Evolutionary conservation across 768 basidiomycete genomes (phyloP).

Genomic region (Suillus subaureus): DNA sequence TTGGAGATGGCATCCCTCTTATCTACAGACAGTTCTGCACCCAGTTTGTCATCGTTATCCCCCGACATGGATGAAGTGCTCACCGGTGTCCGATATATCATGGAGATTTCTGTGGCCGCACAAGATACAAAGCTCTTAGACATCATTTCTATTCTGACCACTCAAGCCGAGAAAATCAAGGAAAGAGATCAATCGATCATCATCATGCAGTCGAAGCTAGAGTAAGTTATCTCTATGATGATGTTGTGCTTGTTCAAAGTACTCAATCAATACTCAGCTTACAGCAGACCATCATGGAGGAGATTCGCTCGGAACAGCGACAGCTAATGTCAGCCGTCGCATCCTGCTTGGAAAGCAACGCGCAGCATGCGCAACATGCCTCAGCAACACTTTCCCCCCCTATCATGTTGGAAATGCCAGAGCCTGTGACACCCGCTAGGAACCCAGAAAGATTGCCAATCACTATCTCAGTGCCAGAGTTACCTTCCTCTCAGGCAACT

Average conservation of each 20-base stretch:
- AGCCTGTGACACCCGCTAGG: not conserved
- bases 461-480: not conserved
- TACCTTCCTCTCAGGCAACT: not conserved
- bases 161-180: not conserved
- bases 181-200: not conserved
- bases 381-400: not conserved
- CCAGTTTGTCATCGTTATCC: not conserved
- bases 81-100: not conserved
- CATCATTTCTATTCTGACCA: not conserved
- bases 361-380: not conserved
- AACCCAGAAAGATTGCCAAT: not conserved
- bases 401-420: not conserved
- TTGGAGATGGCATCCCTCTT: not conserved
- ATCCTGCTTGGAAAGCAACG: not conserved
- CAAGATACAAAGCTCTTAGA: not conserved
- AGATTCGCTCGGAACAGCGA: constrained; percentile 1
- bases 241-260: not conserved
- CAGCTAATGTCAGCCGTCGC: not conserved
- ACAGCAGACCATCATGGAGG: not conserved
- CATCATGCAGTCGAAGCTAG: constrained; percentile 1
- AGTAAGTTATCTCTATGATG: not conserved
- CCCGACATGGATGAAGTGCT: not conserved
- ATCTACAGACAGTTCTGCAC: not conserved
- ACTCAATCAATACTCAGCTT: not conserved
- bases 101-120: not conserved